These are phyloP conservation scores for Arthrobotrys sphaeroides DNA, from an alignment of 2,329 filamentous ascomycete species.

Conservation along the genomic window DNA sequence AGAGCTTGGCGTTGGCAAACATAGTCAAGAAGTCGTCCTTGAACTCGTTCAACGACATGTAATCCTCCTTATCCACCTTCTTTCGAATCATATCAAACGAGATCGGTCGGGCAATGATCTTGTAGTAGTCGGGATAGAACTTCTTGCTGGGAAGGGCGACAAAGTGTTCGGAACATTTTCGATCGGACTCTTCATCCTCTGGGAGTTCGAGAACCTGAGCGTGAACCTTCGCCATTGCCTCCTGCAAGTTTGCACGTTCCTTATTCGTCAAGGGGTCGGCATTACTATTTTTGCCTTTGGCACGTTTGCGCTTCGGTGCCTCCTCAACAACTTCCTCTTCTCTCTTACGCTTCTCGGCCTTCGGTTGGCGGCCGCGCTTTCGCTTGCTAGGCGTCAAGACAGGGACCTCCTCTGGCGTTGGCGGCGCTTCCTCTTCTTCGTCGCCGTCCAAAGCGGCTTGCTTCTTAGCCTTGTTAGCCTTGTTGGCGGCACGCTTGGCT, in stretches of 20 bases:
- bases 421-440: conserved; percentile 78
- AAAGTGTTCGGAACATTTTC: conserved; percentile 66
- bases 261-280: conserved; percentile 73
- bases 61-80: conserved; percentile 96
- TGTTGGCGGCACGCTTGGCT: conserved; percentile 80
- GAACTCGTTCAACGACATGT: conserved; percentile 81
- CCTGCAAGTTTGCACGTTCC: conserved; percentile 80
- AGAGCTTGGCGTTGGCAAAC: conserved; percentile 90
- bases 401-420: conserved; percentile 68
- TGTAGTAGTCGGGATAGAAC: conserved; percentile 93
- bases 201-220: conserved; percentile 79
- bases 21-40: conserved; percentile 82
- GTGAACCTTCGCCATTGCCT: conserved; percentile 78
- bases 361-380: conserved; percentile 82
- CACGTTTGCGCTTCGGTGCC: conserved; percentile 76
- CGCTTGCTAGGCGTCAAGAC: conserved; percentile 73
- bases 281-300: conserved; percentile 61
- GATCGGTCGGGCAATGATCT: conserved; percentile 90
- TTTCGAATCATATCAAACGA: conserved; percentile 95
- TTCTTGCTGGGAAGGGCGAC: conserved; percentile 88
- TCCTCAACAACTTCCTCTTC: conserved; percentile 73
- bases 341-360: conserved; percentile 85
- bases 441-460: conserved; percentile 63
- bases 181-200: conserved; percentile 68
- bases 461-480: conserved; percentile 75